Conservation (phyloP, 257 asterid genomes). For the Pogostemon cablin region DNA sequence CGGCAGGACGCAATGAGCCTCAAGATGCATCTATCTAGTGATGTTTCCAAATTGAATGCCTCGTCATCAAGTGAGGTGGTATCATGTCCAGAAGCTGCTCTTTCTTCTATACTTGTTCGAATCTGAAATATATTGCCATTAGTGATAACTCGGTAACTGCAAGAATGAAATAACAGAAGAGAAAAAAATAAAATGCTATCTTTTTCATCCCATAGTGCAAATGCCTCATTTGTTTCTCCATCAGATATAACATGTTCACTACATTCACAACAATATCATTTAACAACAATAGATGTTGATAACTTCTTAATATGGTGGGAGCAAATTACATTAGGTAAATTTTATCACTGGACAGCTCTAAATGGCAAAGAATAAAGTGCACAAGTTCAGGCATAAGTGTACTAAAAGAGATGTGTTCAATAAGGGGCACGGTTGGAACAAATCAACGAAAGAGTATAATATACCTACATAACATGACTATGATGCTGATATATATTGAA, state of each 20-base stretch:
- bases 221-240: conserved; percentile 15
- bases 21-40: conserved; percentile 89
- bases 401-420: no score
- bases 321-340: background rate
- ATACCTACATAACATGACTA: no score
- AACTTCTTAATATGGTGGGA: no score
- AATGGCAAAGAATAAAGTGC: background rate
- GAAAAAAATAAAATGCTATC: conserved; percentile 8
- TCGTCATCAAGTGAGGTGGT: conserved; percentile 76
- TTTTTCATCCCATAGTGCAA: conserved; percentile 5
- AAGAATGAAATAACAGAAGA: conserved; percentile 19
- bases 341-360: background rate
- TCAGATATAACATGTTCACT: background rate
- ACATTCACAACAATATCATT: background rate
- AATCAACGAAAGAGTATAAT: no score
- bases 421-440: no score
- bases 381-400: background rate
- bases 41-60: conserved; percentile 77
- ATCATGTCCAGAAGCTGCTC: conserved; percentile 62
- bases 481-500: background rate
- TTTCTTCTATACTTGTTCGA: conserved; percentile 74
- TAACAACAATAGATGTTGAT: background rate
- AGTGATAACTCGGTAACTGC: conserved; percentile 21
- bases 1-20: conserved; percentile 95
- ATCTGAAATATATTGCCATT: conserved; percentile 45